Evolutionary conservation across 2,329 filamentous ascomycete genomes (phyloP), one percentile per base, ranked within the genome.

Genomic region (Xenoacremonium recifei): DNA sequence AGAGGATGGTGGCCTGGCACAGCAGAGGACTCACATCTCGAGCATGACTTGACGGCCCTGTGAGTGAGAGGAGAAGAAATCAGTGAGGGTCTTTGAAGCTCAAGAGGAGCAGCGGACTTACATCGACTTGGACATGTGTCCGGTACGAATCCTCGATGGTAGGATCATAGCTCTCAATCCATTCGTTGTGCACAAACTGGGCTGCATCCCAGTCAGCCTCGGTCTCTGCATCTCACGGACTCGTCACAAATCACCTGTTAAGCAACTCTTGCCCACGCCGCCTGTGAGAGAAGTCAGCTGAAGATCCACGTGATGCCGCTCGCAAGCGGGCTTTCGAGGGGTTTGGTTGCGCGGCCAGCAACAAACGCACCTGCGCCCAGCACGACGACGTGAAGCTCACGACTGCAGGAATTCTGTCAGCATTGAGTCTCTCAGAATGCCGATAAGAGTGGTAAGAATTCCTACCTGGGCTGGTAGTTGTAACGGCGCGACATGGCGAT

Each of bases 151-250:
- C 85, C 62, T 89, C 85, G 55, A 89, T 89, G 15, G 85, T 89
- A 13, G 85, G 85, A 63, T 89, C 85, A 67, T 89, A 89, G 64
- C 82, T 87, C 67, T 95, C 89, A 62, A 95, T 92, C 87, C 89
- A 95, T 57, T 95, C 86, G 70, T 93, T 91, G 67, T 93, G 89
- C 39, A 95, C 89, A 60, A 95, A 95, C 75, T 95, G 89, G 59
- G 90, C 89, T 89, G 49, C 48, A 49, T 38, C 39, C 46, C 34
- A 37, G 54, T 57, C 15, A 56, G 53, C 38, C n/a, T n/a, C n/a
- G n/a, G n/a, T 39, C 42, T 45, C 34, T 39, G 45, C 29, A 47
- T 42, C 19, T 21, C 43, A 38, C 39, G 27, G 37, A 41, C 42
- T 43, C 23, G 39, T 18, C 37, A 27, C 40, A 18, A 64, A 73